These are phyloP conservation scores for Parathielavia hyrcaniae DNA, from an alignment of 495 filamentous ascomycete genomes.

Conservation along the genomic window DNA sequence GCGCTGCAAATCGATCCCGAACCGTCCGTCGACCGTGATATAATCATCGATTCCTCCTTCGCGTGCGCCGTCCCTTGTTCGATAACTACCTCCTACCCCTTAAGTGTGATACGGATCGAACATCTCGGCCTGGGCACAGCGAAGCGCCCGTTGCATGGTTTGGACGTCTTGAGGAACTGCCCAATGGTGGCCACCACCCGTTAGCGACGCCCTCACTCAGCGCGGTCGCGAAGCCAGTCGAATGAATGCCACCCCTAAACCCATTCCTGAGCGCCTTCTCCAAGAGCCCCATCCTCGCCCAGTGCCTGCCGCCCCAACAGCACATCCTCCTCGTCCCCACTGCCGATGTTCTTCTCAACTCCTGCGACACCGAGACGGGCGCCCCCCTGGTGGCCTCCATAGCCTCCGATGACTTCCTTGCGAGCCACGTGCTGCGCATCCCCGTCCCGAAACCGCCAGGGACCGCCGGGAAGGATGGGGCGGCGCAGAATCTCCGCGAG, in stretches of 20 bases:
- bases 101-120: background rate
- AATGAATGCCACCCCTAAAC: slow-evolving; percentile 97
- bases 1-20: too few species aligned
- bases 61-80: background rate
- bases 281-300: slow-evolving; percentile 83
- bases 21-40: too few species aligned
- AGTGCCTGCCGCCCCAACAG: slow-evolving; percentile 87
- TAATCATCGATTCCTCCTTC: background rate
- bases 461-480: slow-evolving; percentile 59
- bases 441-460: slow-evolving; percentile 51
- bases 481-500: slow-evolving; percentile 68
- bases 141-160: slow-evolving; percentile 15
- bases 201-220: slow-evolving; percentile 12
- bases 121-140: slow-evolving; percentile 1
- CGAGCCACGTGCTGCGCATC: slow-evolving; percentile 91
- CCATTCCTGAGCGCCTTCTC: slow-evolving; percentile 98
- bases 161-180: slow-evolving; percentile 7
- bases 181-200: slow-evolving; percentile 28
- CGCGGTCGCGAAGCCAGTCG: slow-evolving; percentile 27
- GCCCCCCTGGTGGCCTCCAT: slow-evolving; percentile 72
- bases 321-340: slow-evolving; percentile 93
- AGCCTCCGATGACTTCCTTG: slow-evolving; percentile 86
- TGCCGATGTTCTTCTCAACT: slow-evolving; percentile 80
- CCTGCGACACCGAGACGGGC: slow-evolving; percentile 82
- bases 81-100: too few species aligned